Evolutionary conservation across 352 stramenopile species (phyloP), one percentile per base, ranked within the genome.

Genomic region (Phytophthora pini): DNA sequence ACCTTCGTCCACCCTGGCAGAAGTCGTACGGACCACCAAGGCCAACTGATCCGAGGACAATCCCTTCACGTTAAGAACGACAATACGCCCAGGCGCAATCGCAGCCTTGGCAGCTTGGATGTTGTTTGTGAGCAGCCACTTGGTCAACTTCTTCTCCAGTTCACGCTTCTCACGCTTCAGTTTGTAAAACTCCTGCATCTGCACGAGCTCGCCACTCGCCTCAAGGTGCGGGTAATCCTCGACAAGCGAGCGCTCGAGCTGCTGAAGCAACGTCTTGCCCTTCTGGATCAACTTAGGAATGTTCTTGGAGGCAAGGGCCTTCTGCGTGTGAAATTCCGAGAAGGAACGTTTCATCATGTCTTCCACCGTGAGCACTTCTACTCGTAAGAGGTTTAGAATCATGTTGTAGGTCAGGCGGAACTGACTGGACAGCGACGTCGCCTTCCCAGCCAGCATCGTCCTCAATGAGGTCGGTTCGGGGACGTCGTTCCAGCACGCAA

Each of bases 371-470:
- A 97, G 64, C 13, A 93, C 88, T 44, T 95, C 88, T 40, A 95
- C 88, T 38, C 97, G 92, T 26, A 99, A 76, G 12, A 99, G 71
- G 73, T 98, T 99, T 56, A 99, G 77, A 59, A 99, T 98, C 97
- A 99, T 99, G 56, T 97, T 98, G 77, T 99, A 99, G n/a, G 95
- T 99, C 55, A 99, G 74, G 7, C 97, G 86, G 80, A 99, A 99
- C 78, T 99, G 95, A 57, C 93, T 99, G 49, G 90, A 90, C 5
- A 99, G 82, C 48, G 94, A 94, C 11, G 95, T 99, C 5, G 96
- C 94, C 46, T 93, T 94, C 24, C 97, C 97, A 22, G 95, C 98
- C 24, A 99, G 76, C 89, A 99, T 99, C 27, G 91, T 96, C 64
- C 92, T 84, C 48, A 99, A 72, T 11, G 95, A 92, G 38, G 74